These are phyloP conservation scores for Adansonia grandidieri DNA, from an alignment of 441 rosid species.

Conservation along the genomic window DNA sequence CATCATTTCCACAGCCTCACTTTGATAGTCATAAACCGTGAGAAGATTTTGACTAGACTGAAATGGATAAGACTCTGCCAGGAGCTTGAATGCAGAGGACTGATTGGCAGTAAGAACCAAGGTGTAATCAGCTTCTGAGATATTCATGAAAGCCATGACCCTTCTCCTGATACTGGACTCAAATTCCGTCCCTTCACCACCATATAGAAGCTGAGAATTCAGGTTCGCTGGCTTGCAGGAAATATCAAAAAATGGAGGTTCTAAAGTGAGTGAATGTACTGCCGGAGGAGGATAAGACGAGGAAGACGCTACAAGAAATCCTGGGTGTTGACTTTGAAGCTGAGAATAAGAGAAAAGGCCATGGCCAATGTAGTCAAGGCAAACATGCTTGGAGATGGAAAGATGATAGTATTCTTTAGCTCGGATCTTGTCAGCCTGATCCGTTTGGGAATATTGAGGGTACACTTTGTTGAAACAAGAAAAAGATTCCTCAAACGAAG, in stretches of 20 bases:
- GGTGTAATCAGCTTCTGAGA: constrained; percentile 70
- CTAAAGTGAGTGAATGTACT: constrained; percentile 8
- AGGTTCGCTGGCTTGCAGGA: constrained; percentile 56
- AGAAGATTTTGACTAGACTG: constrained; percentile 58
- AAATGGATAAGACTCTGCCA: constrained; percentile 79
- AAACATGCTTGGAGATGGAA: constrained; percentile 46
- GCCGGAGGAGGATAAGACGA: constrained; percentile 36
- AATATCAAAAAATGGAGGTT: constrained; percentile 50
- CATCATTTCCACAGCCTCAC: constrained; percentile 69
- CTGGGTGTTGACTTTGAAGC: constrained; percentile 26
- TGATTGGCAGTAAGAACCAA: constrained; percentile 78
- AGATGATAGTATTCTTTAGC: constrained; percentile 67
- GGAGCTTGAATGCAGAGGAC: constrained; percentile 74
- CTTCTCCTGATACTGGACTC: constrained; percentile 55
- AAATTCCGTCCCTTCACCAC: constrained; percentile 51
- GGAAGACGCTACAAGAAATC: constrained; percentile 30
- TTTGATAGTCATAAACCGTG: constrained; percentile 77
- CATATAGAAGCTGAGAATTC: constrained; percentile 48
- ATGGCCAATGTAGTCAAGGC: constrained; percentile 65
- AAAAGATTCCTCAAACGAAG: constrained; percentile 57
- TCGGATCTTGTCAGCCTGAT: constrained; percentile 61
- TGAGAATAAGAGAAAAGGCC: constrained; percentile 84
- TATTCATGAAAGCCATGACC: constrained; percentile 68
- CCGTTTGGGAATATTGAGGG: constrained; percentile 59
- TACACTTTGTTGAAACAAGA: constrained; percentile 53